Evolutionary conservation across 306 rosid genomes (phyloP).

Genomic region (Biancaea sappan): DNA sequence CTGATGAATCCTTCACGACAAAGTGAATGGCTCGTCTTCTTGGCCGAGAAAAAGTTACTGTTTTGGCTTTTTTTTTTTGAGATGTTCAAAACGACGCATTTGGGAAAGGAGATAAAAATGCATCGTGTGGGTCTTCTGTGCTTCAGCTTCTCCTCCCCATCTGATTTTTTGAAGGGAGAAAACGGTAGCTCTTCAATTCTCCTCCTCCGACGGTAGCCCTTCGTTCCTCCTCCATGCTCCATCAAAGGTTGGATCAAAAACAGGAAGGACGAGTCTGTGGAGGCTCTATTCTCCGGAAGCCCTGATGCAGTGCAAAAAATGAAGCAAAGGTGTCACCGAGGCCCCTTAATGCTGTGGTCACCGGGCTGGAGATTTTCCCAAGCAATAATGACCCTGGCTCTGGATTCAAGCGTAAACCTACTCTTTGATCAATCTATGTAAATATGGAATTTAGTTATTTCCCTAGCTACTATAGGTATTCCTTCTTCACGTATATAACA

Average conservation of each 20-base stretch:
- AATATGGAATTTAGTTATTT: background rate
- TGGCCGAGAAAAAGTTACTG: no score
- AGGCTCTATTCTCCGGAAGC: slow-evolving; percentile 51
- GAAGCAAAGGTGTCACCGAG: slow-evolving; percentile 88
- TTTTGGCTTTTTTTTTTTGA: no score
- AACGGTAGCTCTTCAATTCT: no score
- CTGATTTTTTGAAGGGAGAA: no score
- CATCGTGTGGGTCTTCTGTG: no score
- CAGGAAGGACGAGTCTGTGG: slow-evolving; percentile 52
- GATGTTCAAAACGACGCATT: no score
- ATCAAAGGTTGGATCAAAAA: slow-evolving; percentile 55
- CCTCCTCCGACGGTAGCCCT: no score
- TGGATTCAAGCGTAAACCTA: slow-evolving; percentile 61
- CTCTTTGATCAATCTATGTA: slow-evolving; percentile 47
- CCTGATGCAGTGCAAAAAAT: slow-evolving; percentile 55
- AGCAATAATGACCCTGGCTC: slow-evolving; percentile 58
- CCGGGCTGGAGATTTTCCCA: slow-evolving; percentile 69
- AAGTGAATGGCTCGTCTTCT: no score
- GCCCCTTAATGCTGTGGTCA: slow-evolving; percentile 78
- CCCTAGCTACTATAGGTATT: slow-evolving; percentile 6
- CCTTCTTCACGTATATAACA: background rate
- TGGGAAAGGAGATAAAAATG: no score
- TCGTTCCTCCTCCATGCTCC: no score
- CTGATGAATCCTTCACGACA: no score
- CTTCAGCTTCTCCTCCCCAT: no score